phyloP scores from a whole-genome alignment of 371 early-diverging fungal genomes.

The Amoeboaphelidium occidentale region DNA sequence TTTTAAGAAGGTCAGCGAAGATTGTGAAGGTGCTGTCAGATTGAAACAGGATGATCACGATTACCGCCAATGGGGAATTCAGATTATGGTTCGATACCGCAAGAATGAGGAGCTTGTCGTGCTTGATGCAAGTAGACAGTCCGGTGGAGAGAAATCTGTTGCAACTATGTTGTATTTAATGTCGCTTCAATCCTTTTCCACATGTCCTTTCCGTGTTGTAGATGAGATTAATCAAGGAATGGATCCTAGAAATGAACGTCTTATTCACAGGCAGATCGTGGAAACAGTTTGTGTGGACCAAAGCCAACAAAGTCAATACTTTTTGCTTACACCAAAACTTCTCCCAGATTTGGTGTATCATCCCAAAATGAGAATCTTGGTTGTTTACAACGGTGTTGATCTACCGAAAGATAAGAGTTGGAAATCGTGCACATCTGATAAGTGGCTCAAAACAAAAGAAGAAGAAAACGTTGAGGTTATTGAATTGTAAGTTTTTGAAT shows the following conservation, averaged over 20 bases:
- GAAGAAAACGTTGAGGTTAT: too few relatives aligned
- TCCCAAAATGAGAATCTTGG: constrained; percentile 67
- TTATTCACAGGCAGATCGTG: constrained; percentile 83
- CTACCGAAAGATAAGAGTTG: not conserved
- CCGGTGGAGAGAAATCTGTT: constrained; percentile 52
- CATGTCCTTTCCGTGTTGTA: constrained; percentile 91
- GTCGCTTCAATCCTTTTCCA: constrained; percentile 66
- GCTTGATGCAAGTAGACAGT: constrained; percentile 78
- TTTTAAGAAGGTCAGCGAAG: constrained; percentile 6
- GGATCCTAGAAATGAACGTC: constrained; percentile 94
- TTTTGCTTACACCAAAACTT: constrained; percentile 97
- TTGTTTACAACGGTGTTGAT: constrained; percentile 64
- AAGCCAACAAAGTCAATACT: constrained; percentile 61
- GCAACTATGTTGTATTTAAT: constrained; percentile 91
- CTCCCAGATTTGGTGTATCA: constrained; percentile 85
- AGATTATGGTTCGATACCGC: constrained; percentile 43
- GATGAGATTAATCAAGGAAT: constrained; percentile 99
- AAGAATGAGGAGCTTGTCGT: constrained; percentile 61
- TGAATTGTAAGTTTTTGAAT: too few relatives aligned
- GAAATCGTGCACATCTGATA: too few relatives aligned
- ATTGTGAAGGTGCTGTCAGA: constrained; percentile 8
- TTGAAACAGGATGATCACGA: constrained; percentile 30
- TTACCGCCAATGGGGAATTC: constrained; percentile 83
- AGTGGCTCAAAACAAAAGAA: too few relatives aligned
- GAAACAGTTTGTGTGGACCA: constrained; percentile 24